phyloP scores from a whole-genome alignment of 768 basidiomycete species.

The Pleurotus pulmonarius region DNA sequence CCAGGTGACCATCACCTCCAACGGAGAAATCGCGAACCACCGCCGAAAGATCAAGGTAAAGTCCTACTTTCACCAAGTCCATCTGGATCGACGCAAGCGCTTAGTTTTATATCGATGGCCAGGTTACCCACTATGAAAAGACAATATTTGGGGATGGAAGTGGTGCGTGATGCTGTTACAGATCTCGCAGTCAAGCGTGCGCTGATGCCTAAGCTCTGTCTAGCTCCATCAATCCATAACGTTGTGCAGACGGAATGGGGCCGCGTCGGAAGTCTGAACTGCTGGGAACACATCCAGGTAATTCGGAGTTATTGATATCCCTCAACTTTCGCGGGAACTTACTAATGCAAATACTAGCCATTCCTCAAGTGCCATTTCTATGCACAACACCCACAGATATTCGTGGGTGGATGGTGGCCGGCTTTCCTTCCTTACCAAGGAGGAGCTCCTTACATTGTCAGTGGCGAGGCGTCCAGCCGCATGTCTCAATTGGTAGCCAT shows the following conservation, averaged over 20 bases:
- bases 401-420: conserved; percentile 27
- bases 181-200: too few species aligned
- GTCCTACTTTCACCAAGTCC: background rate
- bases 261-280: conserved; percentile 23
- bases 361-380: conserved; percentile 27
- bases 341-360: conserved; percentile 14
- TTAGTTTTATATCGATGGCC: conserved; percentile 9
- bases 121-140: conserved; percentile 28
- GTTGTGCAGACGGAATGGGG: conserved; percentile 25
- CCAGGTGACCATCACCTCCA: conserved; percentile 22
- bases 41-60: conserved; percentile 26
- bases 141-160: conserved; percentile 26
- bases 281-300: conserved; percentile 27
- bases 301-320: background rate
- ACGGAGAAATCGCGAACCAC: conserved; percentile 24
- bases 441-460: conserved; percentile 24
- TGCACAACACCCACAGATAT: conserved; percentile 26
- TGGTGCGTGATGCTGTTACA: conserved; percentile 13
- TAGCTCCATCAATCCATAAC: conserved; percentile 26
- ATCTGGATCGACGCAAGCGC: background rate
- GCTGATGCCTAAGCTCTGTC: too few species aligned
- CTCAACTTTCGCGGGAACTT: background rate
- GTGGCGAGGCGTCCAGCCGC: conserved; percentile 23
- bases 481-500: conserved; percentile 26
- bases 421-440: conserved; percentile 21